Conservation (phyloP, 495 filamentous ascomycete genomes). For the Hyaloscypha variabilis region DNA sequence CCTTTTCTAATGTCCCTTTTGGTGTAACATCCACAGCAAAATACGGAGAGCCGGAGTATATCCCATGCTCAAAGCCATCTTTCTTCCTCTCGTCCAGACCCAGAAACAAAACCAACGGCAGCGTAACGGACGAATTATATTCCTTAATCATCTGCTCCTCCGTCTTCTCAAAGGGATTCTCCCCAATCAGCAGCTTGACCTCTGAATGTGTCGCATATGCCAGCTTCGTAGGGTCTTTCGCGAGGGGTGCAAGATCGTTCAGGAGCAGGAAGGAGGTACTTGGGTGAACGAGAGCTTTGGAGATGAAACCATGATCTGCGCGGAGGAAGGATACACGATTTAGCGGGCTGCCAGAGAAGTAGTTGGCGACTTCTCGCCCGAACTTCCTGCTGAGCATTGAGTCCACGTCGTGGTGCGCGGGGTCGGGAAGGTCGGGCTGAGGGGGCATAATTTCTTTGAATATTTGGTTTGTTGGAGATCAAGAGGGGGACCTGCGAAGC, state of each 20-base stretch:
- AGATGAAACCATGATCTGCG: constrained; percentile 76
- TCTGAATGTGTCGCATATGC: constrained; percentile 65
- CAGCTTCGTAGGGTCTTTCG: constrained; percentile 55
- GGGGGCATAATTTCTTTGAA: constrained; percentile 26
- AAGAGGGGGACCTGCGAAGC: background rate
- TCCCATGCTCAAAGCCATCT: constrained; percentile 41
- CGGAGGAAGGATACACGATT: constrained; percentile 83
- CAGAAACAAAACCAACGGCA: constrained; percentile 78
- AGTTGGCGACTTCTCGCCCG: constrained; percentile 89
- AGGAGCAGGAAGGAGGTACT: constrained; percentile 74
- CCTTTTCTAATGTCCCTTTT: constrained; percentile 53
- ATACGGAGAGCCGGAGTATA: constrained; percentile 75
- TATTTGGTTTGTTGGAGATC: background rate
- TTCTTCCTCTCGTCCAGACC: constrained; percentile 73
- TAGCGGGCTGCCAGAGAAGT: constrained; percentile 78
- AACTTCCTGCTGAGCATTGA: constrained; percentile 87
- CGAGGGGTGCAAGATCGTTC: constrained; percentile 77
- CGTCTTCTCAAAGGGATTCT: constrained; percentile 66
- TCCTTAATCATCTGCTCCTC: constrained; percentile 73
- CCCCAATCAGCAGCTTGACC: constrained; percentile 68
- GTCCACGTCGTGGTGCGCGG: constrained; percentile 60
- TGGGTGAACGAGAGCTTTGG: constrained; percentile 71
- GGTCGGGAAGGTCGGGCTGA: constrained; percentile 46
- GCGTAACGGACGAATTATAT: constrained; percentile 69
- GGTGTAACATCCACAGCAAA: constrained; percentile 92